Evolutionary conservation across 2,329 filamentous ascomycete species (phyloP), one percentile per base, ranked within the genome.

Genomic region (Claviceps pazoutovae): DNA sequence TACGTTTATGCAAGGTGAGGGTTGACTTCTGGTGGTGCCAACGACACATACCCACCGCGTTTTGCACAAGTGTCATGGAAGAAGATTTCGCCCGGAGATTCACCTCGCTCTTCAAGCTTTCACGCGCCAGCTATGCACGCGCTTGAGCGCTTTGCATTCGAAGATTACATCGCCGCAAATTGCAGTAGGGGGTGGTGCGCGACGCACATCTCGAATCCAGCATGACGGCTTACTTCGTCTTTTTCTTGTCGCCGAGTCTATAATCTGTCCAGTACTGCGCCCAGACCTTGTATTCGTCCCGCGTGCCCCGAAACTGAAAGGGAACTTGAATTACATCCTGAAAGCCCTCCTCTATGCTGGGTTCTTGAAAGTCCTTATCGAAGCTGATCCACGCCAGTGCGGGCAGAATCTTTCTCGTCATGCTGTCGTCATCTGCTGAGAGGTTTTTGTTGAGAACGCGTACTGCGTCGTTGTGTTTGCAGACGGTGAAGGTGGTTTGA

Each of bases 391-490:
- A 97, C 0, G 93, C 91, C 56, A 93, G 73, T 45, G 78, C 79
- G 0, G 91, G 90, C 5, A 98, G 74, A 1, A 80, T 74, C 0
- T 75, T 70, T 56, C 93, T 49, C 0, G 75, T 70, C 55, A 91
- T 44, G 5, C 78, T 23, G 80, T 78, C 66, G 19, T 49, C 48
- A 13, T 97, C 91, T 1, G 90, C 91, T 62, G 97, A 97, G 69
- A 89, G 74, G 73, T 83, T 56, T 49, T 66, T 64, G 59, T 82
- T 83, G 61, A 90, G 71, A 1, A 88, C 80, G 54, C 93, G 79
- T 48, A 95, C 86, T 1, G 79, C 80, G 62, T 95, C 86, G 63
- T 98, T 98, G 70, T 98, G 93, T 64, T 89, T 82, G 58, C 79
- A 82, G 8, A 95, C 64, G 44, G 78, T 74, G 26, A 81, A 66